These are phyloP conservation scores for Psophocarpus tetragonolobus DNA, from an alignment of 306 rosid genomes.

Conservation along the genomic window DNA sequence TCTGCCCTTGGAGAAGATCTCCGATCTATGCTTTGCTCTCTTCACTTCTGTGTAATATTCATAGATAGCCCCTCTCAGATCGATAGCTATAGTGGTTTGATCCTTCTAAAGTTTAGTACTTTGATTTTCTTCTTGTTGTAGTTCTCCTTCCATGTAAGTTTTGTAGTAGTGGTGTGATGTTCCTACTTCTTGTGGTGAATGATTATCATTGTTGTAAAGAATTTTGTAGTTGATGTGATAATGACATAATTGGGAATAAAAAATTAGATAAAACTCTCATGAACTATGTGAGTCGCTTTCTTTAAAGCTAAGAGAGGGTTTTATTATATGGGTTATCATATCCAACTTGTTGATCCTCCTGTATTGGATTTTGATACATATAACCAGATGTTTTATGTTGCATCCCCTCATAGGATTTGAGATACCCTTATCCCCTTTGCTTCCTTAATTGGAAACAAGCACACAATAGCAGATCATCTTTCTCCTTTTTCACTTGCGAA, in stretches of 20 bases:
- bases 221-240: conserved; percentile 30
- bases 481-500: conserved; percentile 44
- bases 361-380: neutral
- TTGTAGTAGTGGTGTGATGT: neutral
- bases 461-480: conserved; percentile 44
- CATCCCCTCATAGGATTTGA: conserved; percentile 54
- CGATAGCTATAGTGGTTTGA: no score
- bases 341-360: conserved; percentile 32
- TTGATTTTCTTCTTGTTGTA: neutral
- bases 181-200: neutral
- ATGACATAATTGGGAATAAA: conserved; percentile 24
- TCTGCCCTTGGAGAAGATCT: conserved; percentile 32
- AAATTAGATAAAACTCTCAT: neutral
- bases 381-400: conserved; percentile 90
- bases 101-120: conserved; percentile 6
- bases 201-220: neutral
- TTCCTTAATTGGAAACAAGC: conserved; percentile 59
- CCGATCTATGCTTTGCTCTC: conserved; percentile 18
- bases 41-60: neutral
- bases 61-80: neutral
- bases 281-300: conserved; percentile 51
- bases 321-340: conserved; percentile 34
- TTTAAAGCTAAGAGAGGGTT: conserved; percentile 31
- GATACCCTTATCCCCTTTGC: conserved; percentile 61
- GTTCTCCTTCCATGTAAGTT: neutral